Evolutionary conservation across 176 grass and related monocot genomes (phyloP), one percentile per base, ranked within the genome.

Genomic region (Cenchrus fungigraminus): DNA sequence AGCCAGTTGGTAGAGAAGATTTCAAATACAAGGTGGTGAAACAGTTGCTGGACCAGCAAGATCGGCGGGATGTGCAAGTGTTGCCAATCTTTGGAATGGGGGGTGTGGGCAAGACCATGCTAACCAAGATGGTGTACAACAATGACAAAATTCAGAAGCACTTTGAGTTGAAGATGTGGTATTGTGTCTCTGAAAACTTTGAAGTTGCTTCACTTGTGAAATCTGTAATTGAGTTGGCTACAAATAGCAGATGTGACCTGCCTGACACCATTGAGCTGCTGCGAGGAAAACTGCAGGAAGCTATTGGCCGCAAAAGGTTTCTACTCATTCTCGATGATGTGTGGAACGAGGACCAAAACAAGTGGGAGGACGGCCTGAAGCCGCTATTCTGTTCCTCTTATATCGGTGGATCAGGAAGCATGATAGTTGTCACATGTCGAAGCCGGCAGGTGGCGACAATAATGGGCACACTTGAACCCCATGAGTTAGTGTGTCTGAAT

Each of bases 61-160:
- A 54, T 45, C 5, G 45, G 2, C 12, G 8, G 16, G n/a, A 53
- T 17, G 9, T 83, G 12, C 46, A 45, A 0, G 83, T 91, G 5
- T 19, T 94, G 4, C 83, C 92, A 0, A 52, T 94, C 4, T 19
- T 87, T 8, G 89, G 92, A 6, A 91, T 91, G 83, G 89, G 89
- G 1, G 89, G 86, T 40, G 7, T 87, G 9, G 92, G 89, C 0
- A 94, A 94, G 65, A 91, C 86, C 0, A 91, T 86, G 0, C 44
- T 94, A 0, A 86, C 83, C 6, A 87, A 87, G 51, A 8, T 91
- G 31, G 88, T 89, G 14, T 94, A 81, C 70, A 86, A 89, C 0
- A 79, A 94, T 16, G 0, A 0, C 3, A 79, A 15, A 0, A 56
- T 91, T 0, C 64, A 61, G 6, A 12, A 80, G 0, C 77, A 87